Percentiles rank a stretch among this genome's conserved stretches.
Conservation (phyloP, 2,329 filamentous ascomycete species). For the Colletotrichum filicis region DNA sequence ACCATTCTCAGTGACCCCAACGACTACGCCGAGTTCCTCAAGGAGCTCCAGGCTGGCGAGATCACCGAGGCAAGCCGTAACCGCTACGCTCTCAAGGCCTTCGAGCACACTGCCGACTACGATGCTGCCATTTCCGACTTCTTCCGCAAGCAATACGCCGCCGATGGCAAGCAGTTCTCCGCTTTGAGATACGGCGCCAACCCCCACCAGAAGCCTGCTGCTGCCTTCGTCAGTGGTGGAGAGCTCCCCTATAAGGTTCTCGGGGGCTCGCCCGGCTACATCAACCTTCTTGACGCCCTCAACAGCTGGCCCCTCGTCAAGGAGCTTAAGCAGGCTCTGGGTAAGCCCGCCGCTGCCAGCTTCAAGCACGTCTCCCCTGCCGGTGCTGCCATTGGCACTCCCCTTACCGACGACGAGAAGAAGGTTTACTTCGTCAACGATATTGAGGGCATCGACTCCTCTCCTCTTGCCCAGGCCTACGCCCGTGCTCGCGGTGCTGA, state of each 20-base stretch:
- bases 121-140: conserved; percentile 94
- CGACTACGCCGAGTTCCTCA: conserved; percentile 94
- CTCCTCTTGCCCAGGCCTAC: conserved; percentile 91
- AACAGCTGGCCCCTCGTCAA: conserved; percentile 98
- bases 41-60: conserved; percentile 88
- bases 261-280: conserved; percentile 89
- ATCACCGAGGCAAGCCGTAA: conserved; percentile 88
- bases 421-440: conserved; percentile 99
- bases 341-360: conserved; percentile 90
- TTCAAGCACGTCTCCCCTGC: conserved; percentile 99
- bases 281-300: conserved; percentile 95
- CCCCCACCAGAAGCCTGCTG: conserved; percentile 97
- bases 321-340: conserved; percentile 90
- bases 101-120: conserved; percentile 98
- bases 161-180: conserved; percentile 83
- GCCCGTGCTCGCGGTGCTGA: conserved; percentile 95
- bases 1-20: conserved; percentile 94
- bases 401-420: conserved; percentile 86
- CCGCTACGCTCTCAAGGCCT: conserved; percentile 94
- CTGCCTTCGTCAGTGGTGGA: conserved; percentile 79
- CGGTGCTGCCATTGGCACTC: conserved; percentile 92
- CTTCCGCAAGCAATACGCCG: conserved; percentile 97
- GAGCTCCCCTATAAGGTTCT: conserved; percentile 95
- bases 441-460: conserved; percentile 88
- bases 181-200: conserved; percentile 95